Conservation (phyloP, 2,329 filamentous ascomycete genomes). For the Fusarium caatingaense region DNA sequence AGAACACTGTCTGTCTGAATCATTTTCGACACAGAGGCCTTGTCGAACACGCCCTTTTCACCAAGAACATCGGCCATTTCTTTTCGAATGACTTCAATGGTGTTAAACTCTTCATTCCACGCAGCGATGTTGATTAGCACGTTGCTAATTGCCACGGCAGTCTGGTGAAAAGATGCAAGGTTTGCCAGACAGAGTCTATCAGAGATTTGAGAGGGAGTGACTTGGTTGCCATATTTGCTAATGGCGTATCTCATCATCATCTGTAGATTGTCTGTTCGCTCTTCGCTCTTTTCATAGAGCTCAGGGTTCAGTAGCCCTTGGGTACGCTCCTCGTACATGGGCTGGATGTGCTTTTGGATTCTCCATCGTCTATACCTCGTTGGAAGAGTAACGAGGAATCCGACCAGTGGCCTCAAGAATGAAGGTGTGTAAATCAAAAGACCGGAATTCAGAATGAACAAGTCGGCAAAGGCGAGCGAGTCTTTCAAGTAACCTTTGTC, state of each 20-base stretch:
- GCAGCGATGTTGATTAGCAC: conserved; percentile 53
- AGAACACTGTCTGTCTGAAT: conserved; percentile 54
- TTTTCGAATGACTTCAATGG: conserved; percentile 51
- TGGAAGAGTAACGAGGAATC: conserved; percentile 40
- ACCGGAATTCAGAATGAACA: conserved; percentile 50
- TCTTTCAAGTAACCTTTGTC: conserved; percentile 51
- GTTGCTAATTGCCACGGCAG: conserved; percentile 54
- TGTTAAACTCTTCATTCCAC: conserved; percentile 52
- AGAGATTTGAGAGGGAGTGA: conserved; percentile 44
- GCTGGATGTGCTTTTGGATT: conserved; percentile 24
- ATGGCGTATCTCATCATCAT: conserved; percentile 39
- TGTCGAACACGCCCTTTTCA: conserved; percentile 50
- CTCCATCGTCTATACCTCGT: conserved; percentile 30
- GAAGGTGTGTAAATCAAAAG: conserved; percentile 47
- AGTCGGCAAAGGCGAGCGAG: conserved; percentile 47
- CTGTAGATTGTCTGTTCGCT: conserved; percentile 27
- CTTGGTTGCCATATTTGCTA: conserved; percentile 35
- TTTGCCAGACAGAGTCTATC: conserved; percentile 44
- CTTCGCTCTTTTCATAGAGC: background rate
- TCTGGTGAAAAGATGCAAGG: conserved; percentile 56
- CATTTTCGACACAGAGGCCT: conserved; percentile 53
- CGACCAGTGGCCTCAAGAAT: conserved; percentile 50
- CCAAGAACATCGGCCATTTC: conserved; percentile 51
- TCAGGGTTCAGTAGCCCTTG: background rate
- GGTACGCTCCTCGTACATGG: conserved; percentile 7